Evolutionary conservation across 768 basidiomycete genomes (phyloP), one percentile per base, ranked within the genome.

Genomic region (Strobilomyces echinocephalus): DNA sequence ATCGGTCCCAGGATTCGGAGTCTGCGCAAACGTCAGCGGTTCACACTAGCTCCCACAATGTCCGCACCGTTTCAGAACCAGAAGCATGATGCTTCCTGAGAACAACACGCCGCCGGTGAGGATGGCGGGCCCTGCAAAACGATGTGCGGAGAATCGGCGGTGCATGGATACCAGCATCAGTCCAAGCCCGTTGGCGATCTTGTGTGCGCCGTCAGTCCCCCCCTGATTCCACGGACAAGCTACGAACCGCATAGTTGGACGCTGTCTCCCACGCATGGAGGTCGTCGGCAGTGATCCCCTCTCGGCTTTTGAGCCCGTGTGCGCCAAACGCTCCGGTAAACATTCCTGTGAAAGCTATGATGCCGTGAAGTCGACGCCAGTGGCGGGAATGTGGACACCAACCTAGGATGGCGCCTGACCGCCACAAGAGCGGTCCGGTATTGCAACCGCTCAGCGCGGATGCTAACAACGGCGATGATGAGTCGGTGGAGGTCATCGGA

Each of bases 111-210:
- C 71, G 2, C 87, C 87, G 1, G 69, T 68, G 7, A 78, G 72
- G 50, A 89, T 83, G 2, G 85, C 84, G 3, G 82, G 84, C 5
- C 84, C 86, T 24, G 87, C 80, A 61, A 88, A 87, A 10, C 74
- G 70, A 61, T 87, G 84, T 1, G 60, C 53, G 0, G 80, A 68
- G 62, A 87, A 86, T 31, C 77, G 76, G 2, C 76, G 81, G 67
- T 88, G 84, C 63, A 81, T 62, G 2, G 87, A 87, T 11, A 87
- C 62, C 10, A 80, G 66, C 60, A 88, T 67, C 51, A 88, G 69
- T 0, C 77, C 84, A 11, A 90, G 75, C 14, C 88, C 88, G 53
- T 89, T 88, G 63, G 76, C 79, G 38, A 87, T 72, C 87, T 89
- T 63, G 28, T 8, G 10, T 38, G 10, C 40, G n/a, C 14, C 15